Base-by-base conservation (phyloP, 768 basidiomycete genomes). In the Lactarius sanguifluus region DNA sequence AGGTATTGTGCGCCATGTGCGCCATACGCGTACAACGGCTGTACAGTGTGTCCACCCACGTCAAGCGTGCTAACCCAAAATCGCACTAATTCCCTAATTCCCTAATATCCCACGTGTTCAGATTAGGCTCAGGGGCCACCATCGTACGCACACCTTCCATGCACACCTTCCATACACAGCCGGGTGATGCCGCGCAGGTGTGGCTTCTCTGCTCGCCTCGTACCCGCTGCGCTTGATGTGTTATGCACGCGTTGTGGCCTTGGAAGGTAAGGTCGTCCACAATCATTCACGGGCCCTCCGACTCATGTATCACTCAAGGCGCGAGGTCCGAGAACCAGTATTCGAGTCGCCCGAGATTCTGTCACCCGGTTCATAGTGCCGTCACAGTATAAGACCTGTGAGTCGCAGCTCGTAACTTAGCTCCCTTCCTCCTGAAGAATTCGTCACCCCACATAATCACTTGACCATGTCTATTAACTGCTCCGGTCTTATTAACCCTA, bases 271-370 rank as follows among this genome's bases (percentile, higher is more conserved):
- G 36, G n/a, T 25, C 9, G 38, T 13, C 25, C 16, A 59, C 12
- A 41, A 23, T 59, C 16, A 18, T 28, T 9, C 41, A 40, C 28
- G 23, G 59, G 12, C 41, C 7, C 59, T 30, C 13, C 18, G 59
- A 60, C 59, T 45, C 43, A 45, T 32, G 59, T 28, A 45, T 32
- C 41, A 60, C 41, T 45, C 59, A 43, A 60, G 59, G 59, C 28
- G 30, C 41, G n/a, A n/a, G 40, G 38, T 41, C 55, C 55, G 55
- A 56, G 55, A 56, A 34, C n/a, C n/a, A 52, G 50, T 23, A 7
- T 7, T 52, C 57, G 15, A 36, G 41, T 28, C 28, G 18, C 41
- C 43, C 40, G 41, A 56, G 55, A 54, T 30, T 10, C 55, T 56
- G 9, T 56, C 55, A 20, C 20, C 30, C 54, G 54, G 54, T 16